Base-by-base conservation (phyloP, 73 alveolate species). In the Paramecium pentaurelia region DNA sequence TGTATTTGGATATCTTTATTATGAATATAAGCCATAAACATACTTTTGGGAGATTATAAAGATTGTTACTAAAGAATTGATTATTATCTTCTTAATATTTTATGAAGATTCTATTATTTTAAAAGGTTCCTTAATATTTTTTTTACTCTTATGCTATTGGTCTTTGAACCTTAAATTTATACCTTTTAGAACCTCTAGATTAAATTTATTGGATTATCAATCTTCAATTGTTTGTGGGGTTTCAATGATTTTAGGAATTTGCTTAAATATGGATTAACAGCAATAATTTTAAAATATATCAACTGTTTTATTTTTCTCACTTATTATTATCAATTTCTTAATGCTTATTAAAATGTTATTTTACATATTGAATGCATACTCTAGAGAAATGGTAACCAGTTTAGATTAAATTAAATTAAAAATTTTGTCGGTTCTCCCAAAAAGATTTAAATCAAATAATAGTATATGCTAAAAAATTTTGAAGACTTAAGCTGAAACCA, bases 21-120 rank as follows among this genome's bases (percentile, higher is more conserved):
- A 47, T 22, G 71, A 80, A n/a, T 80, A 80, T 45, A 22, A 34
- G n/a, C 44, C 47, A 2, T 25, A 49, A 3, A 32, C 58, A 16
- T 80, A 80, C 45, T 80, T 45, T 10, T 80, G 91, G 91, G 91
- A 80, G 30, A 40, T 80, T 4, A 58, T 80, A 6, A 80, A 80
- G 22, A 45, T 80, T 18, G 8, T 80, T n/a, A 11, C 22, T 0
- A 80, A 80, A 44, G 91, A 80, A 80, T 80, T 47, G 5, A 0
- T 80, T 12, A 27, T 80, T 11, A 16, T 80, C 7, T 27, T 9
- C 2, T 45, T 80, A 80, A 36, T 28, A 0, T 80, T 25, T 80
- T 80, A 80, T 80, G 77, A 80, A 12, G 91, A 80, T 10, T 80
- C 34, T 8, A 64, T 80, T 18, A 44, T 80, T 2, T 18, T 80